A percentile compares a stretch with the other conserved stretches of the same genome.
phyloP scores from a whole-genome alignment of 805 yeast genomes.

The Candida sphagnicola region DNA sequence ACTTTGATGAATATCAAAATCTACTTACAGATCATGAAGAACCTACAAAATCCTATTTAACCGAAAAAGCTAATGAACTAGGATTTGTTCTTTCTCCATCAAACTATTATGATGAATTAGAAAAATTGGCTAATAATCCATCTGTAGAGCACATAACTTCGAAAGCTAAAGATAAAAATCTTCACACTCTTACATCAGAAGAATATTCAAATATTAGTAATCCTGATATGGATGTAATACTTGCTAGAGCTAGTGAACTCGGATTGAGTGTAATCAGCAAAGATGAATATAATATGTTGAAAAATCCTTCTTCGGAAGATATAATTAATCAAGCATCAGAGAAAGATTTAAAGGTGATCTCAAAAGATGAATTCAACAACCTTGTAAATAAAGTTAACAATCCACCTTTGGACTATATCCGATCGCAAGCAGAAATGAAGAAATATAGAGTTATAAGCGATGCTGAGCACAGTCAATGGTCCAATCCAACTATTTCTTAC shows the following conservation, averaged over 20 bases:
- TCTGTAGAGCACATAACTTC: slow-evolving; percentile 17
- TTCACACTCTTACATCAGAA: slow-evolving; percentile 18
- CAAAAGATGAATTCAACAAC: slow-evolving; percentile 15
- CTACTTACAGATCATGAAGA: slow-evolving; percentile 24
- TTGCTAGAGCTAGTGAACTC: slow-evolving; percentile 9
- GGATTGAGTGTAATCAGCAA: slow-evolving; percentile 6
- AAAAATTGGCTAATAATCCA: slow-evolving; percentile 21
- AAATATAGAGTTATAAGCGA: slow-evolving; percentile 12
- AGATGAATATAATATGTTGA: slow-evolving; percentile 19
- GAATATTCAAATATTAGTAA: slow-evolving; percentile 12
- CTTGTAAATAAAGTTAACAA: slow-evolving; percentile 15
- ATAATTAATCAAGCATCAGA: slow-evolving; percentile 8
- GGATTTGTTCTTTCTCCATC: slow-evolving; percentile 29
- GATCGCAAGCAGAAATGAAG: slow-evolving; percentile 5
- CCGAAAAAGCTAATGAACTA: slow-evolving; percentile 30
- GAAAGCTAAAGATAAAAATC: slow-evolving; percentile 23
- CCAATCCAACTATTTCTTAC: slow-evolving; percentile 17
- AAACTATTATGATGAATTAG: slow-evolving; percentile 26
- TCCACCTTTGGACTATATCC: slow-evolving; percentile 11
- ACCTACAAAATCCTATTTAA: slow-evolving; percentile 30
- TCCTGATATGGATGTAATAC: slow-evolving; percentile 17
- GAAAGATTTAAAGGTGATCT: slow-evolving; percentile 10
- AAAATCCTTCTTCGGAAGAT: slow-evolving; percentile 18
- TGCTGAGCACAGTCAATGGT: slow-evolving; percentile 10
- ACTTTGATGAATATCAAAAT: slow-evolving; percentile 13